These are phyloP conservation scores for Candida silvatica DNA, from an alignment of 805 yeast genomes.

Conservation along the genomic window DNA sequence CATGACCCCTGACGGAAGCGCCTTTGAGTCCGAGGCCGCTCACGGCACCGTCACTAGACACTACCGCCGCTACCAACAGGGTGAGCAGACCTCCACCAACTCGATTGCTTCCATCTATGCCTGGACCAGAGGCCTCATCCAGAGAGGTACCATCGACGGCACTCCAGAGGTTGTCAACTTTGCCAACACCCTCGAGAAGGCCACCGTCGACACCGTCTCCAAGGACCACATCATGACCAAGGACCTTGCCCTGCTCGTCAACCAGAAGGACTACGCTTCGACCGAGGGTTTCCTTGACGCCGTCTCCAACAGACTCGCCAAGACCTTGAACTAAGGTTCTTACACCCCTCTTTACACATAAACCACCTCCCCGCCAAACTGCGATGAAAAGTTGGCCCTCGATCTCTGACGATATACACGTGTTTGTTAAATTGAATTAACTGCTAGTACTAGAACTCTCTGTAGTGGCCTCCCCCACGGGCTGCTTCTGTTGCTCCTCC, in stretches of 20 bases:
- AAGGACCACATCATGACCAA: conserved; percentile 75
- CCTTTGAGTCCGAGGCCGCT: conserved; percentile 83
- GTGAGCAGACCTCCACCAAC: conserved; percentile 77
- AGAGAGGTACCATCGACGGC: conserved; percentile 69
- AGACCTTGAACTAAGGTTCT: conserved; percentile 5
- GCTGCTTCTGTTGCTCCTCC: too few relatives aligned
- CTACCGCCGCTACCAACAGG: conserved; percentile 72
- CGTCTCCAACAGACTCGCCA: conserved; percentile 41
- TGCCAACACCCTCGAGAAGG: conserved; percentile 55
- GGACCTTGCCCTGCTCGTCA: conserved; percentile 62
- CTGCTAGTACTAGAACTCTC: too few relatives aligned
- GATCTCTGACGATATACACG: too few relatives aligned
- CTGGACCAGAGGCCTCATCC: conserved; percentile 78
- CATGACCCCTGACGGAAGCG: conserved; percentile 78
- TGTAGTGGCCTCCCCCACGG: too few relatives aligned
- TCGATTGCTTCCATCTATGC: conserved; percentile 83
- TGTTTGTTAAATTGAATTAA: too few relatives aligned
- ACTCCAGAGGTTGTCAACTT: conserved; percentile 66
- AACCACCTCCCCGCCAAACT: not conserved
- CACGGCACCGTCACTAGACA: conserved; percentile 88
- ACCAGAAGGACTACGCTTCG: conserved; percentile 56
- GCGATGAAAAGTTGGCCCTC: too few relatives aligned
- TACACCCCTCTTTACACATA: not conserved
- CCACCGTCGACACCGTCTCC: conserved; percentile 66
- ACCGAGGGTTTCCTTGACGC: conserved; percentile 74